Evolutionary conservation across 176 grass and related monocot species (phyloP), one percentile per base, ranked within the genome.

Genomic region (Zoysia pacifica): DNA sequence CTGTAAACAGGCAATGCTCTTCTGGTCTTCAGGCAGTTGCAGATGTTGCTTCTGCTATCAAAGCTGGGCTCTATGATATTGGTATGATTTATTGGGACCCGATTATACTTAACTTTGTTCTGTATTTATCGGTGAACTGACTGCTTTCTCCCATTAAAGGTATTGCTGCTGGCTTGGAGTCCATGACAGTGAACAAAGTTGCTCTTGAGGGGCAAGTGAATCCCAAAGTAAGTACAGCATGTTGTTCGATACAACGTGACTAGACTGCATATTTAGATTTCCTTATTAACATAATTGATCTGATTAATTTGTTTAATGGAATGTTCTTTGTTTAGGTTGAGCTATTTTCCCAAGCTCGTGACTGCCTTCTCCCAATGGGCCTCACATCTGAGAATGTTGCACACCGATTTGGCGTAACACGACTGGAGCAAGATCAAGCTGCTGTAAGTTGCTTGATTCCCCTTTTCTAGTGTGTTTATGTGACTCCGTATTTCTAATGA

Each of bases 11-110:
- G 62, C 90, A 97, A 67, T 98, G 96, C 71, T 95, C 96, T 2
- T 98, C 90, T 81, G 96, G 96, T 10, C 92, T 98, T 85, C 92
- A 98, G 84, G 96, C 96, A 69, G 90, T 94, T 79, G 88, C 96
- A 53, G 88, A 95, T 87, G 79, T 98, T 87, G 96, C 96, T 42
- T 43, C 88, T 82, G 81, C 78, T 82, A 98, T 98, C 74, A 94
- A 90, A 85, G 79, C 88, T 62, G 90, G 96, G 14, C 74, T 89
- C 58, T 98, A 98, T 84, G 86, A 93, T 81, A 93, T 95, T 56
- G 92, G 96, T 94, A 83, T 71, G 67, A 18, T 72, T 73, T 85
- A 2, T 74, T 40, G 44, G 11, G 36, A 11, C 9, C 35, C 85
- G 36, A 28, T 73, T 72, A 75, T 45, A 50, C 43, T 7, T 58